phyloP scores from a whole-genome alignment of 768 basidiomycete species.

The Suillus spraguei region DNA sequence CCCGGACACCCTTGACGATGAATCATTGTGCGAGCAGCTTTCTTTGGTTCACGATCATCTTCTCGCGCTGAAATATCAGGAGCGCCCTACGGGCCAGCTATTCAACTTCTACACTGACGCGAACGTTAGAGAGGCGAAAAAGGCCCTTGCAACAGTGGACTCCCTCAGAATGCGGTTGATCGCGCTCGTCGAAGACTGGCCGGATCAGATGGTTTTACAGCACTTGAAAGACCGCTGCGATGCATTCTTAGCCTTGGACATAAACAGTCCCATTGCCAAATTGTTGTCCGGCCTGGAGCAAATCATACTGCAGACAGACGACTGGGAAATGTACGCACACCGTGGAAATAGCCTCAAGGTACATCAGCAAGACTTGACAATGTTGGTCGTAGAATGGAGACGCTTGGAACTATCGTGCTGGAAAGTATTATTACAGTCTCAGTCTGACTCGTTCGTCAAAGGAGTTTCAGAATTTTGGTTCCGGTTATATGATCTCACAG shows the following conservation, averaged over 20 bases:
- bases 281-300: conserved; percentile 84
- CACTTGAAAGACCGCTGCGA: conserved; percentile 77
- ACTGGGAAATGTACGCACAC: conserved; percentile 98
- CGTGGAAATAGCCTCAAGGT: conserved; percentile 77
- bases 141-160: conserved; percentile 53
- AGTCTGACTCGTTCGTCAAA: conserved; percentile 50
- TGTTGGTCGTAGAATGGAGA: conserved; percentile 87
- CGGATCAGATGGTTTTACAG: conserved; percentile 96
- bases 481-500: conserved; percentile 76
- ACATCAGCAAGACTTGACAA: conserved; percentile 65
- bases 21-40: conserved; percentile 55
- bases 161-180: conserved; percentile 56
- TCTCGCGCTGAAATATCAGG: conserved; percentile 30
- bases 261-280: conserved; percentile 78
- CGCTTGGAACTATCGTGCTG: conserved; percentile 88
- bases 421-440: conserved; percentile 75
- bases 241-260: conserved; percentile 57
- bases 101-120: conserved; percentile 83
- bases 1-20: conserved; percentile 49
- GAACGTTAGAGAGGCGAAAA: conserved; percentile 73
- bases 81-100: conserved; percentile 23
- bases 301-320: conserved; percentile 82
- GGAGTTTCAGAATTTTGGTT: conserved; percentile 84
- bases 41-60: conserved; percentile 47
- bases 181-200: conserved; percentile 77